phyloP scores from a whole-genome alignment of 1,284 basidiomycete species.

The Apiotrichum gamsii region DNA sequence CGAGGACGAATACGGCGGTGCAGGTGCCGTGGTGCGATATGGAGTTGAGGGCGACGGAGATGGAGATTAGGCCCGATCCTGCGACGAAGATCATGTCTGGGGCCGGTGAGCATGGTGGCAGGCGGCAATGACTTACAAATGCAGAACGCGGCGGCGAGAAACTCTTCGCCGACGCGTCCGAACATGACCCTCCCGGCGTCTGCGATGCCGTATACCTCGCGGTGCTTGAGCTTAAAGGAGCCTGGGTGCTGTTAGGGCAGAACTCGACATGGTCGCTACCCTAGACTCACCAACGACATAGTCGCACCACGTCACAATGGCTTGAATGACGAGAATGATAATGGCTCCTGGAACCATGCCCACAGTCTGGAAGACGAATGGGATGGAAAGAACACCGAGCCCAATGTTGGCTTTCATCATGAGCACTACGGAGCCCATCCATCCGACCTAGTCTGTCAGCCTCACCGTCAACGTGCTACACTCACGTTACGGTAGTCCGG shows the following conservation, averaged over 20 bases:
- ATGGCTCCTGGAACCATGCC: constrained; percentile 30
- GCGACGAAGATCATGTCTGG: constrained; percentile 8
- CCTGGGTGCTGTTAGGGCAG: not conserved
- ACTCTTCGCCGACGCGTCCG: constrained; percentile 21
- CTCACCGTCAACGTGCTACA: not conserved
- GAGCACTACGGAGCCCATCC: constrained; percentile 6
- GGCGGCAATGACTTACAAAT: not conserved
- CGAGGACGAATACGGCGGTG: constrained; percentile 32
- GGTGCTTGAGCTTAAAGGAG: constrained; percentile 16
- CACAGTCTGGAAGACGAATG: constrained; percentile 24
- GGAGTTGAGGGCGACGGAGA: constrained; percentile 8
- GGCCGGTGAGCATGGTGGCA: not conserved
- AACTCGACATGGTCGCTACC: not conserved
- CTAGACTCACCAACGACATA: constrained; percentile 19
- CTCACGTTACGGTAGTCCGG: constrained; percentile 29
- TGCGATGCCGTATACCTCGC: constrained; percentile 17
- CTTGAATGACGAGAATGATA: constrained; percentile 22
- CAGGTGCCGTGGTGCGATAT: constrained; percentile 25
- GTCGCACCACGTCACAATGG: constrained; percentile 21
- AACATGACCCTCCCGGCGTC: constrained; percentile 21
- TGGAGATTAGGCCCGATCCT: not conserved
- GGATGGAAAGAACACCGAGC: constrained; percentile 29
- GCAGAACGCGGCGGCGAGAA: constrained; percentile 16
- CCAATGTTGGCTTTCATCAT: constrained; percentile 26
- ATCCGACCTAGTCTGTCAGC: not conserved